Evolutionary conservation across 768 basidiomycete genomes (phyloP).

Genomic region (Dioszegia hungarica): DNA sequence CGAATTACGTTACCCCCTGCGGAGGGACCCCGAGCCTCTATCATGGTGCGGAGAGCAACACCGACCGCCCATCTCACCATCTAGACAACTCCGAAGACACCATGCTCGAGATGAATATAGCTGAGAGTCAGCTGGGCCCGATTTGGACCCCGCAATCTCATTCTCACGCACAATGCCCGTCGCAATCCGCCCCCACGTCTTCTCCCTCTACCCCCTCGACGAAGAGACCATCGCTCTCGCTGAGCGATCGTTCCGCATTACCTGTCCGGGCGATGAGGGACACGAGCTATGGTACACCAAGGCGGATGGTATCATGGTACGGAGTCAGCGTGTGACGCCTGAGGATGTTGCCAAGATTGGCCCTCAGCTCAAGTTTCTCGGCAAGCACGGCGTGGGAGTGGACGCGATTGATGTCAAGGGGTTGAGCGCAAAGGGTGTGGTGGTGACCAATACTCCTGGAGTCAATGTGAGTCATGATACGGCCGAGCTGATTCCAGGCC

Average conservation of each 20-base stretch:
- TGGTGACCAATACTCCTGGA: slow-evolving; percentile 22
- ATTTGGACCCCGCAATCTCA: no score
- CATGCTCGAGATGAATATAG: no score
- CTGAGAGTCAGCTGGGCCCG: no score
- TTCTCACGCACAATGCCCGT: neutral
- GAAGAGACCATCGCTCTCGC: neutral
- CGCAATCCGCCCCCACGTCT: slow-evolving; percentile 9
- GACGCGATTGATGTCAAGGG: slow-evolving; percentile 16
- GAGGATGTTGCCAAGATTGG: slow-evolving; percentile 5
- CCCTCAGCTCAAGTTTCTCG: slow-evolving; percentile 9
- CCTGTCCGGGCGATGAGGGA: slow-evolving; percentile 2
- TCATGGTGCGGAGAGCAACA: no score
- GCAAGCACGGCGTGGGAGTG: slow-evolving; percentile 21
- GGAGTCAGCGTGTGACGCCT: neutral
- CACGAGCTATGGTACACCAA: slow-evolving; percentile 3
- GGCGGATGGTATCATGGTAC: slow-evolving; percentile 13
- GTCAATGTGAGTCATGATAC: slow-evolving; percentile 17
- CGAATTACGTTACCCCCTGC: no score
- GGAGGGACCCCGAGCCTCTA: no score
- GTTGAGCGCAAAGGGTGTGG: slow-evolving; percentile 8
- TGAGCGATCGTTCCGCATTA: neutral
- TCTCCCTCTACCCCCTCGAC: slow-evolving; percentile 12
- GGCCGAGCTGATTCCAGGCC: slow-evolving; percentile 4
- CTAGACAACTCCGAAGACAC: no score
- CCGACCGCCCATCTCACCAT: no score